Evolutionary conservation across 164 flowering plant genomes (phyloP).

Genomic region (Vitis labrusca): DNA sequence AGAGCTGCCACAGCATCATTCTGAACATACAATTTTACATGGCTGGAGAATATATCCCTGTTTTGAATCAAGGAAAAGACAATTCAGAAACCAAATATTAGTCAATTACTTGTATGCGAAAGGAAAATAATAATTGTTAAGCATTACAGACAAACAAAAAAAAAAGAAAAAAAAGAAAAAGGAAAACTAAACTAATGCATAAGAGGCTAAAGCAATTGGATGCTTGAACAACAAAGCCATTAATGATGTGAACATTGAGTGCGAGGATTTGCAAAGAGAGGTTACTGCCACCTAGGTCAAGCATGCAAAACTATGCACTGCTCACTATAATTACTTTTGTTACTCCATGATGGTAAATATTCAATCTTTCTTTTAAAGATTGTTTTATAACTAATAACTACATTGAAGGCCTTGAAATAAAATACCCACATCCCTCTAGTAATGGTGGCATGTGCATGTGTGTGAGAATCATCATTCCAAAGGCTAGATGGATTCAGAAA

Average conservation of each 20-base stretch:
- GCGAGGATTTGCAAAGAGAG: too few relatives aligned
- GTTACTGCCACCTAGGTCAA: too few relatives aligned
- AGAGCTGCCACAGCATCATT: slow-evolving; percentile 98
- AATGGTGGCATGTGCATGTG: not conserved
- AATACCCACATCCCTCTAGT: not conserved
- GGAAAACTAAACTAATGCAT: not conserved
- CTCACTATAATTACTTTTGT: too few relatives aligned
- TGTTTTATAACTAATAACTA: not conserved
- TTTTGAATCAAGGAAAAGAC: not conserved
- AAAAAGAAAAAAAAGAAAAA: too few relatives aligned
- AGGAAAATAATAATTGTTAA: too few relatives aligned
- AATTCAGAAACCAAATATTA: too few relatives aligned
- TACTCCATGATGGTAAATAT: not conserved
- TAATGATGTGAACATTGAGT: too few relatives aligned
- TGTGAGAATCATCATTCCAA: not conserved
- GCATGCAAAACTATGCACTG: too few relatives aligned
- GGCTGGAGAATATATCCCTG: slow-evolving; percentile 75
- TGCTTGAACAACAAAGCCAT: too few relatives aligned
- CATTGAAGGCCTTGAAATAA: not conserved
- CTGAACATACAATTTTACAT: slow-evolving; percentile 70
- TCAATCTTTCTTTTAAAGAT: not conserved
- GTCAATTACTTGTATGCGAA: too few relatives aligned
- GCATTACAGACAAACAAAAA: too few relatives aligned
- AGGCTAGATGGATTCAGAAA: too few relatives aligned
- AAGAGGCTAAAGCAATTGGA: not conserved